Percentiles rank a stretch among this genome's conserved stretches.
These are phyloP conservation scores for Crucihimalaya himalaica DNA, from an alignment of 345 rosid species.

Conservation along the genomic window DNA sequence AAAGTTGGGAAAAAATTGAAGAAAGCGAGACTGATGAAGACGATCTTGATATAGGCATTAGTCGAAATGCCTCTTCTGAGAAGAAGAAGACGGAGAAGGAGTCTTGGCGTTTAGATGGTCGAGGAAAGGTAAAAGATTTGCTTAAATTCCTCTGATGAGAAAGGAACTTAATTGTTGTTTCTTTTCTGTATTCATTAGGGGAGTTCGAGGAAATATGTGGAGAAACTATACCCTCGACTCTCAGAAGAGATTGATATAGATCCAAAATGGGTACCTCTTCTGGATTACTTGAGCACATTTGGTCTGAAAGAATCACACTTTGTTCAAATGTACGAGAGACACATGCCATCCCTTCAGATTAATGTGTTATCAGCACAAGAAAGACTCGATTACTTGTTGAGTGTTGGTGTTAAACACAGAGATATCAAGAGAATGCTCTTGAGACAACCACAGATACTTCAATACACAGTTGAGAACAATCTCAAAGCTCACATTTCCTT, in stretches of 20 bases:
- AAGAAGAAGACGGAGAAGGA: constrained; percentile 45
- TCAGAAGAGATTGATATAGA: constrained; percentile 76
- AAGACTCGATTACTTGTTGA: constrained; percentile 83
- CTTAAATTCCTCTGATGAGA: background rate
- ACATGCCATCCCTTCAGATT: constrained; percentile 79
- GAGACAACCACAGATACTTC: constrained; percentile 92
- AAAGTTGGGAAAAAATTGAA: constrained; percentile 39
- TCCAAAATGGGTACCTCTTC: constrained; percentile 81
- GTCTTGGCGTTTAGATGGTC: constrained; percentile 43
- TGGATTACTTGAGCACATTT: constrained; percentile 76
- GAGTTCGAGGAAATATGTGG: constrained; percentile 37
- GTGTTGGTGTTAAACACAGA: constrained; percentile 85
- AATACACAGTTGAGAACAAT: constrained; percentile 84
- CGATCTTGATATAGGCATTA: constrained; percentile 29
- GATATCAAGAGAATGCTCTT: constrained; percentile 81
- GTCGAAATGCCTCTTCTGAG: constrained; percentile 26
- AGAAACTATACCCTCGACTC: constrained; percentile 57
- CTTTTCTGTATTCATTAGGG: constrained; percentile 43
- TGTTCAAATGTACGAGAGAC: constrained; percentile 84
- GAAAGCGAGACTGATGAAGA: constrained; percentile 38
- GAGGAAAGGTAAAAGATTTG: constrained; percentile 53
- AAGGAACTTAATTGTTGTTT: constrained; percentile 18
- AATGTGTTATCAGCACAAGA: constrained; percentile 80
- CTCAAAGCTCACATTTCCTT: constrained; percentile 82
- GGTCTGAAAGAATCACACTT: constrained; percentile 87